Evolutionary conservation across 208 protist species (phyloP), one percentile per base, ranked within the genome.

Genomic region (Acanthamoeba healyi): DNA sequence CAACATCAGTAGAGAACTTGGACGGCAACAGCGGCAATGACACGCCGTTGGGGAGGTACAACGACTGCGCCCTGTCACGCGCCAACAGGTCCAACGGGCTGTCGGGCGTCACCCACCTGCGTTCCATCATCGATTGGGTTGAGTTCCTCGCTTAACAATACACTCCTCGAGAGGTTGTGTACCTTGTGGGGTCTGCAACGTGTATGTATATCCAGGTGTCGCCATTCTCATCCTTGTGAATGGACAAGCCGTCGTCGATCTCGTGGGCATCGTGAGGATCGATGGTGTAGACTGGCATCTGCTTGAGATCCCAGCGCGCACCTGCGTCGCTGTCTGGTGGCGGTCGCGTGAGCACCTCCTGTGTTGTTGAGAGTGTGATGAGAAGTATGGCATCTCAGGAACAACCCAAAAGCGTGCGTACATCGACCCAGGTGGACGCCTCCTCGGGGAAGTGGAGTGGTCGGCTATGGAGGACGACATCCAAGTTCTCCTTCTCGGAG

Each of bases 181-280:
- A 86, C 77, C 77, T 29, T 19, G 77, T 91, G 32, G 84, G 84
- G 38, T 91, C 84, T 17, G 84, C 84, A 10, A 91, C 58, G 38
- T 91, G 84, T 26, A 91, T 32, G 38, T 72, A 91, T 2, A 91
- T 54, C 84, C 84, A 91, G 19, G 49, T 44, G 38, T 17, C 24
- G 32, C 84, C 84, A 36, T 63, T n/a, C 12, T 72, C 56, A 15
- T 91, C 84, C 3, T 9, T n/a, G 19, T 17, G 56, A 34, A 91
- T 67, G 42, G 56, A 72, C 7, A 91, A 24, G 54, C 56, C 84
- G n/a, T 91, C 84, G 40, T 91, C 84, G 24, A 91, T 70, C 58
- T 91, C 84, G 42, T 40, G 51, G 19, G 84, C 56, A 26, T 91
- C 84, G 42, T 42, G 58, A 4, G 49, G 49, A 26, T 91, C 84